Percentiles rank a stretch among this genome's conserved stretches.
Conservation (phyloP, 2,329 filamentous ascomycete genomes). For the Cladophialophora carrionii region DNA sequence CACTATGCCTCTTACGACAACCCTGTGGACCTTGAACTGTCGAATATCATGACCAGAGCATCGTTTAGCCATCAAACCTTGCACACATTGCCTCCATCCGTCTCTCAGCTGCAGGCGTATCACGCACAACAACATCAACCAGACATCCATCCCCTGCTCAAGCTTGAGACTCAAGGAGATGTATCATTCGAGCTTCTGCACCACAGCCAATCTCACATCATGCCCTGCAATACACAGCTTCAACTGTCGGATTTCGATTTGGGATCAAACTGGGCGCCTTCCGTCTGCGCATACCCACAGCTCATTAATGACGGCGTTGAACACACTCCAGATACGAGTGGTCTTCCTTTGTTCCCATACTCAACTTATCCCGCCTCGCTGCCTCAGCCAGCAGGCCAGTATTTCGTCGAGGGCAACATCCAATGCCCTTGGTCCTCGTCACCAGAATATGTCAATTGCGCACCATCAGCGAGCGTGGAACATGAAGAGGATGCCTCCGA, state of each 20-base stretch:
- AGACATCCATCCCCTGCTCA: slow-evolving; percentile 16
- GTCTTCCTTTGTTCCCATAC: slow-evolving; percentile 14
- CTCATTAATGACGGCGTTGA: slow-evolving; percentile 7
- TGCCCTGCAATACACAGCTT: slow-evolving; percentile 16
- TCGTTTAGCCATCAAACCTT: slow-evolving; percentile 19
- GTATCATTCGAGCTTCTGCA: slow-evolving; percentile 2
- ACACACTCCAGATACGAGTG: neutral
- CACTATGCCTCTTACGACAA: slow-evolving; percentile 15
- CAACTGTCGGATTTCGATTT: slow-evolving; percentile 27
- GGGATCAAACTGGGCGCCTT: slow-evolving; percentile 15
- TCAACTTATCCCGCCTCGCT: slow-evolving; percentile 7
- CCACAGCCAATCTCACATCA: slow-evolving; percentile 1
- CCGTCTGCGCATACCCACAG: slow-evolving; percentile 16
- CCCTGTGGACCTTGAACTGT: slow-evolving; percentile 15
- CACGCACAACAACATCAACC: neutral
- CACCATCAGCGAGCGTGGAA: slow-evolving; percentile 11
- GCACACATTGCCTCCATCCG: slow-evolving; percentile 9
- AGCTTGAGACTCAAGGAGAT: slow-evolving; percentile 22
- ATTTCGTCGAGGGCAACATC: slow-evolving; percentile 20
- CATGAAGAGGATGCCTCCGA: slow-evolving; percentile 42
- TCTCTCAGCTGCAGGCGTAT: slow-evolving; percentile 6
- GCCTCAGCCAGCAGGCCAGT: slow-evolving; percentile 20
- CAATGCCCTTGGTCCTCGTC: slow-evolving; percentile 29
- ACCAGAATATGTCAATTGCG: slow-evolving; percentile 21
- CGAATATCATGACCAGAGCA: slow-evolving; percentile 16